These are phyloP conservation scores for Phoma herbarum DNA, from an alignment of 2,329 filamentous ascomycete genomes.

Conservation along the genomic window DNA sequence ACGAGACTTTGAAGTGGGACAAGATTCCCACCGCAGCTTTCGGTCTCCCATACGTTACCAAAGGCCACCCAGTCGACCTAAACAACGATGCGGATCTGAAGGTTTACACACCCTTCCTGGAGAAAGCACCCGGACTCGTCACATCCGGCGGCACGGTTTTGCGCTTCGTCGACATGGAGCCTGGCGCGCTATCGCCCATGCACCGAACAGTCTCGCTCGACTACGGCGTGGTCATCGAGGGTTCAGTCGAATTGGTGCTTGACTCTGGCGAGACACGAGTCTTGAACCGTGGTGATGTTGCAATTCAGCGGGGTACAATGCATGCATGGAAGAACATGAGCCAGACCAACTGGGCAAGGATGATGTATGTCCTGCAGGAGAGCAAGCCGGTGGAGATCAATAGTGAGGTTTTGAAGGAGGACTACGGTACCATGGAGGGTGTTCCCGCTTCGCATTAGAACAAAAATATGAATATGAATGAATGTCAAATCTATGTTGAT, in stretches of 20 bases:
- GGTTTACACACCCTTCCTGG: slow-evolving; percentile 56
- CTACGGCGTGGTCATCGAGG: slow-evolving; percentile 52
- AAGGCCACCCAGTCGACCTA: slow-evolving; percentile 57
- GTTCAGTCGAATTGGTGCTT: slow-evolving; percentile 48
- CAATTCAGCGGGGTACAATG: slow-evolving; percentile 51
- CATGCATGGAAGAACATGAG: slow-evolving; percentile 50
- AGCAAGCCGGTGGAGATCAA: slow-evolving; percentile 37
- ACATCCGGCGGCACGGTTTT: slow-evolving; percentile 57
- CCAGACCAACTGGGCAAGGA: slow-evolving; percentile 38
- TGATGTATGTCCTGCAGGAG: slow-evolving; percentile 46
- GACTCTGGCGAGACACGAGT: slow-evolving; percentile 48
- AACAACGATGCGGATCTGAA: slow-evolving; percentile 56
- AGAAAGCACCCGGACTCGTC: slow-evolving; percentile 58
- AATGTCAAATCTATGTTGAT: neutral
- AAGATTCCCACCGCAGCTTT: slow-evolving; percentile 49
- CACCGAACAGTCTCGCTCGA: slow-evolving; percentile 52
- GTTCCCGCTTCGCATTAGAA: slow-evolving; percentile 40
- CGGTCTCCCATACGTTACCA: slow-evolving; percentile 59
- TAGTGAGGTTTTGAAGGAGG: slow-evolving; percentile 39
- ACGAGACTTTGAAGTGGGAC: slow-evolving; percentile 34
- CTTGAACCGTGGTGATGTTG: slow-evolving; percentile 49
- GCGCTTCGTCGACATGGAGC: slow-evolving; percentile 49
- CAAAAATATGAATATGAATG: neutral
- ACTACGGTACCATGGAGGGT: slow-evolving; percentile 43
- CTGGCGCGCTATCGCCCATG: slow-evolving; percentile 45